phyloP scores from a whole-genome alignment of 257 asterid species.

The Cruciata laevipes region DNA sequence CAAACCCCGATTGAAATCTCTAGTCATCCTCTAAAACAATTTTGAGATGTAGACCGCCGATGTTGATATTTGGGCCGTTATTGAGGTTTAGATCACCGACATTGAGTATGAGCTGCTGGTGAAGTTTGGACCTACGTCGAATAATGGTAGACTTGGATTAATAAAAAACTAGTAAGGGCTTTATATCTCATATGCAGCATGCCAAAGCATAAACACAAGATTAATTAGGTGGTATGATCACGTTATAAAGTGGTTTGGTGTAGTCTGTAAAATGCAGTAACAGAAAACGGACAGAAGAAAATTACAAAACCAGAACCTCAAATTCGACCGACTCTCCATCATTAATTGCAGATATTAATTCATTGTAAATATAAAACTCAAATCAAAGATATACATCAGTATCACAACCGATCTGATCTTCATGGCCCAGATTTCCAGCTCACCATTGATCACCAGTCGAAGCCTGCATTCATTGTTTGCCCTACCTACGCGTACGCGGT shows the following conservation, averaged over 20 bases:
- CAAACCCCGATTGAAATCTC: too few relatives aligned
- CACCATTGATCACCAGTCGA: neutral
- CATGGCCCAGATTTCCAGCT: conserved; percentile 1
- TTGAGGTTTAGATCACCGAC: too few relatives aligned
- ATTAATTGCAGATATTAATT: too few relatives aligned
- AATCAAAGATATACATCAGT: neutral
- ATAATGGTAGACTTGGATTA: too few relatives aligned
- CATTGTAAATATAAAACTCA: neutral
- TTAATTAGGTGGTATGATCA: neutral
- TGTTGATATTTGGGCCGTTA: too few relatives aligned
- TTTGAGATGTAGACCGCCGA: too few relatives aligned
- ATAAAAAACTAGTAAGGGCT: too few relatives aligned
- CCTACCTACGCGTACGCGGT: too few relatives aligned
- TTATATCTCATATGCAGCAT: neutral
- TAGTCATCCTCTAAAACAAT: too few relatives aligned
- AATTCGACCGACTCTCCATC: neutral
- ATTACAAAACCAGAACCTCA: neutral
- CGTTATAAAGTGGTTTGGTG: neutral
- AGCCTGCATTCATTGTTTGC: too few relatives aligned
- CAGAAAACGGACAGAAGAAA: neutral
- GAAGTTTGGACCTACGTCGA: too few relatives aligned
- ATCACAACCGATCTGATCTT: neutral
- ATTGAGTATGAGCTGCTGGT: too few relatives aligned
- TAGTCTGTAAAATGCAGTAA: neutral
- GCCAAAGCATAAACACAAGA: neutral